Evolutionary conservation across 495 filamentous ascomycete genomes (phyloP), one percentile per base, ranked within the genome.

Genomic region (Opeltia flavorubescens): DNA sequence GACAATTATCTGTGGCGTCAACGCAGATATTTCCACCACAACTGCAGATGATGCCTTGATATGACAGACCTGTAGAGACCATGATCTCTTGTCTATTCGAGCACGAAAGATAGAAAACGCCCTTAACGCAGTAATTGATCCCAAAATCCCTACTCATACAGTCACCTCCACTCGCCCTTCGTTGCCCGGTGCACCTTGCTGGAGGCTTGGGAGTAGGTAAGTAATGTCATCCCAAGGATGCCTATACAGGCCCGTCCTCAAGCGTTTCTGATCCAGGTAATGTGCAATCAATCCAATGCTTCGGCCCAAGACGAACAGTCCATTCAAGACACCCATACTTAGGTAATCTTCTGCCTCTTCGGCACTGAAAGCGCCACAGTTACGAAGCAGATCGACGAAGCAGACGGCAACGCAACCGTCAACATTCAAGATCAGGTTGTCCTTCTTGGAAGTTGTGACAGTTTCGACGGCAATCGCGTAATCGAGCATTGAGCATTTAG

Each of bases 161-260:
- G 72, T 76, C 53, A 95, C 89, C 74, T 95, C 89, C 42, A 95
- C 87, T 70, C 89, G 80, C 51, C 86, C 85, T 67, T 95, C 88
- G 42, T 71, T 70, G 58, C 87, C 88, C 28, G 83, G 80, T 18
- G 75, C 75, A 46, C 75, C 76, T 24, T 75, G 70, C 55, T 75
- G 72, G 51, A 95, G 72, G 65, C 72, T 83, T 55, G 89, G 89
- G 44, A 95, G 83, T 41, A 95, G 74, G 70, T 95, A 95, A 50
- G 89, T 95, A 64, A 95, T 95, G 64, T 93, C 86, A 63, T 94
- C 89, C 88, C 87, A 95, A 61, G 89, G 89, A 77, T 95, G 91
- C 65, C 91, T 82, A 82, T 98, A 98, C 53, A 98, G 77, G 60
- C 91, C 91, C 57, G 91, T 98, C 58, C 89, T 80, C 66, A 98